These are phyloP conservation scores for Gastrolobium villosum DNA, from an alignment of 306 rosid species.

Conservation along the genomic window DNA sequence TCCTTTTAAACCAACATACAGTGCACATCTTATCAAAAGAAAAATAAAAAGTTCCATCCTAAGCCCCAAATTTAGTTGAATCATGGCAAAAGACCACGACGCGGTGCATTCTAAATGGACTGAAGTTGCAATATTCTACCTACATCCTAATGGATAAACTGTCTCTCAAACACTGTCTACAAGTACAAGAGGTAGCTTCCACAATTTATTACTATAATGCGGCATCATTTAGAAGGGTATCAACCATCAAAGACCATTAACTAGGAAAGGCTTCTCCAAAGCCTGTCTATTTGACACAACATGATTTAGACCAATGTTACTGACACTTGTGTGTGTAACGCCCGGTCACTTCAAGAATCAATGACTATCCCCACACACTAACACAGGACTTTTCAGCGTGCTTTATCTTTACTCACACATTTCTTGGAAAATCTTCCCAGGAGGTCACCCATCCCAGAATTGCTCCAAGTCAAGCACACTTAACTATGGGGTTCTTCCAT, in stretches of 20 bases:
- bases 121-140: constrained; percentile 16
- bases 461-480: too few species aligned
- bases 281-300: constrained; percentile 22
- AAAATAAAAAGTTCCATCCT: constrained; percentile 14
- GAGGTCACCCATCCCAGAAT: too few species aligned
- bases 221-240: background rate
- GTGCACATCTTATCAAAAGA: constrained; percentile 17
- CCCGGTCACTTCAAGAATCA: too few species aligned
- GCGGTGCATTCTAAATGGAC: constrained; percentile 22
- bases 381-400: too few species aligned
- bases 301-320: constrained; percentile 20
- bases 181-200: constrained; percentile 4
- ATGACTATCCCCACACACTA: too few species aligned
- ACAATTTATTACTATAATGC: background rate
- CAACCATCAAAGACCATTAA: constrained; percentile 3
- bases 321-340: background rate
- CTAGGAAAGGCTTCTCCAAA: constrained; percentile 13
- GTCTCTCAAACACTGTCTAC: background rate
- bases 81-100: constrained; percentile 6
- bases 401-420: too few species aligned
- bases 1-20: constrained; percentile 3
- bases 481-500: too few species aligned
- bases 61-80: constrained; percentile 30
- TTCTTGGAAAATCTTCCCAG: too few species aligned
- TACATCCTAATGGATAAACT: constrained; percentile 22